Conservation (phyloP, 805 yeast genomes). For the Nakazawaea populi region DNA sequence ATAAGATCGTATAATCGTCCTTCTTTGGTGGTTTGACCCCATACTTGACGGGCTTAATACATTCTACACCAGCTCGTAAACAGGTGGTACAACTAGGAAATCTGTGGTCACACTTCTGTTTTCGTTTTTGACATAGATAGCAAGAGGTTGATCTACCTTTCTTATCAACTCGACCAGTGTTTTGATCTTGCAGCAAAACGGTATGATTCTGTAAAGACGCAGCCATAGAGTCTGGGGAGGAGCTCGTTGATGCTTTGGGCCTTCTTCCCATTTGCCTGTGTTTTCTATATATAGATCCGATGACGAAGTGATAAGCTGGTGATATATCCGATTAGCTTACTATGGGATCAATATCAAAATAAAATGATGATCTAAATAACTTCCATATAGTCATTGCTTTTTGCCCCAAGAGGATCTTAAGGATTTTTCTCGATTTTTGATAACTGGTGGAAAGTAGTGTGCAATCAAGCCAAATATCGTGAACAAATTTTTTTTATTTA, state of each 20-base stretch:
- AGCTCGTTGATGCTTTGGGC: background rate
- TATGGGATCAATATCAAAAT: too few relatives aligned
- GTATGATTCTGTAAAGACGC: background rate
- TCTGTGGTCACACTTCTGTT: conserved; percentile 62
- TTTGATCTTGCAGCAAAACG: background rate
- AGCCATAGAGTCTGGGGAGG: background rate
- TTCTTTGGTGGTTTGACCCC: conserved; percentile 37
- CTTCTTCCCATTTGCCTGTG: background rate
- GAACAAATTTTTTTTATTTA: too few relatives aligned
- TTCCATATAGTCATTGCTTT: too few relatives aligned
- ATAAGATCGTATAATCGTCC: conserved; percentile 50
- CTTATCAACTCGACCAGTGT: conserved; percentile 26
- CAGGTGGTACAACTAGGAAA: conserved; percentile 63
- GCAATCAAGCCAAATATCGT: too few relatives aligned
- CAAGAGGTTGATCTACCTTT: conserved; percentile 55
- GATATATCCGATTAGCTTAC: too few relatives aligned
- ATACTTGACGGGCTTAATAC: conserved; percentile 61
- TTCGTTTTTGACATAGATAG: conserved; percentile 48
- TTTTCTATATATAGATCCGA: too few relatives aligned
- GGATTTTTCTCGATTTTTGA: too few relatives aligned
- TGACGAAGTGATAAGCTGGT: too few relatives aligned
- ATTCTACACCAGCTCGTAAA: conserved; percentile 53
- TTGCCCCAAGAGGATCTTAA: too few relatives aligned
- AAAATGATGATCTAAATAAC: too few relatives aligned
- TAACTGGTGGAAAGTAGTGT: too few relatives aligned